phyloP scores from a whole-genome alignment of 495 filamentous ascomycete species.

The Penicillium coprophilum region DNA sequence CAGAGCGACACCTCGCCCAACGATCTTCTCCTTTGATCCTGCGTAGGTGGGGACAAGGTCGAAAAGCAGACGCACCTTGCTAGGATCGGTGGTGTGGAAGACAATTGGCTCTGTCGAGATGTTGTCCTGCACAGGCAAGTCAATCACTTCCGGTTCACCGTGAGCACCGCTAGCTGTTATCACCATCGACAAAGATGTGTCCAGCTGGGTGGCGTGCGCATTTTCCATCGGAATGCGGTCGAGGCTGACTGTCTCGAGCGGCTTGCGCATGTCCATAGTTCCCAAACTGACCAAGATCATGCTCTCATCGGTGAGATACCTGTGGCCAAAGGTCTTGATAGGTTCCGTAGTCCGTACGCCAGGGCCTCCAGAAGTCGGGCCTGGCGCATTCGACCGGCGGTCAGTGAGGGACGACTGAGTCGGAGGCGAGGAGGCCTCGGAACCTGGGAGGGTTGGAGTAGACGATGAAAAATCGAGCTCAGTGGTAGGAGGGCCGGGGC shows the following conservation, averaged over 20 bases:
- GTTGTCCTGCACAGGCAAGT: slow-evolving; percentile 90
- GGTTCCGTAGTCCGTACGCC: slow-evolving; percentile 57
- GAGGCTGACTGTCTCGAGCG: slow-evolving; percentile 77
- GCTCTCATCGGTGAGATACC: slow-evolving; percentile 85
- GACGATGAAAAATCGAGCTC: slow-evolving; percentile 39
- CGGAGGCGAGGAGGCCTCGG: slow-evolving; percentile 47
- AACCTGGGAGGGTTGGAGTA: slow-evolving; percentile 35
- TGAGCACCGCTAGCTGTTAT: slow-evolving; percentile 85
- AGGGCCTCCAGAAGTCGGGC: slow-evolving; percentile 38
- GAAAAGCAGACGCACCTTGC: slow-evolving; percentile 85
- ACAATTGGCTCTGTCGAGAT: slow-evolving; percentile 89
- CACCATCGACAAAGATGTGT: slow-evolving; percentile 89
- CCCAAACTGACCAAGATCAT: slow-evolving; percentile 91
- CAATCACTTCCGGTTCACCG: slow-evolving; percentile 84
- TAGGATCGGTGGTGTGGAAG: slow-evolving; percentile 74
- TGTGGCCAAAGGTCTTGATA: slow-evolving; percentile 92
- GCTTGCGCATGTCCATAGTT: slow-evolving; percentile 88
- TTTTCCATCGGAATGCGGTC: slow-evolving; percentile 82
- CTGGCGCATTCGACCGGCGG: slow-evolving; percentile 47
- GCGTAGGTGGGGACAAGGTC: slow-evolving; percentile 98
- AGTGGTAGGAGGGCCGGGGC: slow-evolving; percentile 35
- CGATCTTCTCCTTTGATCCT: slow-evolving; percentile 79
- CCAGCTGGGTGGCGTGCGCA: slow-evolving; percentile 87
- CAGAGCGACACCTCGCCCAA: slow-evolving; percentile 90
- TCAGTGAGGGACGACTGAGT: slow-evolving; percentile 52